Base-by-base conservation (phyloP, 495 filamentous ascomycete genomes). In the Amniculicola lignicola region DNA sequence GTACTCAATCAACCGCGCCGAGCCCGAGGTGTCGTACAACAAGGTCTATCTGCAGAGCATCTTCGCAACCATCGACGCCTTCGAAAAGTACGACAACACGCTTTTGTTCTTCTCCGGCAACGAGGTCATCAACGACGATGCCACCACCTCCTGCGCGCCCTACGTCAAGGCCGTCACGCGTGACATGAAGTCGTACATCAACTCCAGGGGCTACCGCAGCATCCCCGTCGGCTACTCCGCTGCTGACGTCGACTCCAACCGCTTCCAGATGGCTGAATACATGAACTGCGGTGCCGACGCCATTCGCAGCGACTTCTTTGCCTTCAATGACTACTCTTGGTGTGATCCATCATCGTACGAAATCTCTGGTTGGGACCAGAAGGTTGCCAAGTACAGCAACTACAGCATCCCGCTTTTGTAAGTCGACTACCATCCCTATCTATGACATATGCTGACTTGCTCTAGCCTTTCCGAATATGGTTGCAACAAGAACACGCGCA, bases 241-340 rank as follows among this genome's bases (percentile, higher is more conserved):
- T 29, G 86, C 84, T 16, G 89, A 95, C 70, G 86, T 94, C 36
- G 76, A 86, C 46, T 79, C 83, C 59, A 95, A 95, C 73, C 89
- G 91, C 66, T 81, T 86, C 66, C 82, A 96, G 76, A 89, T 91
- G 73, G 89, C 91, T 19, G 59, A 86, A 44, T 96, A 91, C 79
- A 88, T 97, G 82, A 95, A 96, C 80, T 97, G 92, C 67, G 93
- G 93, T 54, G 75, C 80, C 37, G 88, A 90, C 44, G 88, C 89
- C 64, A 83, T 86, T 75, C 83, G 92, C 24, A 85, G 82, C 67
- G 92, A 96, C 70, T 97, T 96, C 77, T 96, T 95, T 71, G 91
- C 89, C 43, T 95, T 96, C 76, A 96, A 97, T 73, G 93, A 96
- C 73, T 96, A 96, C 75, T 96, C 90, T 40, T 97, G 92, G 92